These are phyloP conservation scores for Solanum raphanifolium DNA, from an alignment of 257 asterid genomes.

Conservation along the genomic window DNA sequence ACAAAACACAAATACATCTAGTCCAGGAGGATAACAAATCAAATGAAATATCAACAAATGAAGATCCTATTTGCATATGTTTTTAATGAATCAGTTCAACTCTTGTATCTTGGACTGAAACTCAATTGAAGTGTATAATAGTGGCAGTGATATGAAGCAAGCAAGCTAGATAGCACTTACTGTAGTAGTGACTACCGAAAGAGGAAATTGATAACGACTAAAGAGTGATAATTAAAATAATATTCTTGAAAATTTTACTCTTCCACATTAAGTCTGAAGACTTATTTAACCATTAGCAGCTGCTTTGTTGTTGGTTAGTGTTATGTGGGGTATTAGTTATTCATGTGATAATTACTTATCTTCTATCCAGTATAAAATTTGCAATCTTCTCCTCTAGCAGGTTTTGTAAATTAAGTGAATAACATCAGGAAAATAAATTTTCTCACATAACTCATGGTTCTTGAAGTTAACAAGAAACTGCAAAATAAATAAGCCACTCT, in stretches of 20 bases:
- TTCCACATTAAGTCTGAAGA: not conserved
- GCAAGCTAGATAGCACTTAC: not conserved
- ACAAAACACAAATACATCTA: not conserved
- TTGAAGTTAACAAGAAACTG: not conserved
- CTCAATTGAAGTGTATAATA: not conserved
- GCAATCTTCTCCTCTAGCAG: not conserved
- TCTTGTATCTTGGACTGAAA: not conserved
- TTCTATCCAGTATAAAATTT: not conserved
- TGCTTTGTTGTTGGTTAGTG: not conserved
- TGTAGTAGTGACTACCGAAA: not conserved
- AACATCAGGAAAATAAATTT: not conserved
- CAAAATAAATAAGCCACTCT: not conserved
- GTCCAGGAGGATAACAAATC: not conserved
- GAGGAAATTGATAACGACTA: not conserved
- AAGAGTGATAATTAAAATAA: not conserved
- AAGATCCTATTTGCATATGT: not conserved
- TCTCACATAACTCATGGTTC: not conserved
- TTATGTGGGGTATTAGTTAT: not conserved
- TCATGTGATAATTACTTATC: not conserved
- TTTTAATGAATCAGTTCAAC: not conserved
- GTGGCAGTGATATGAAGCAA: not conserved
- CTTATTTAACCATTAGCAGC: not conserved
- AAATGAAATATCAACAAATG: not conserved
- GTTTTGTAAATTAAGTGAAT: not conserved
- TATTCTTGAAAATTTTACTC: not conserved